Conservation (phyloP, 371 early-diverging fungal genomes). For the Apophysomyces variabilis region DNA sequence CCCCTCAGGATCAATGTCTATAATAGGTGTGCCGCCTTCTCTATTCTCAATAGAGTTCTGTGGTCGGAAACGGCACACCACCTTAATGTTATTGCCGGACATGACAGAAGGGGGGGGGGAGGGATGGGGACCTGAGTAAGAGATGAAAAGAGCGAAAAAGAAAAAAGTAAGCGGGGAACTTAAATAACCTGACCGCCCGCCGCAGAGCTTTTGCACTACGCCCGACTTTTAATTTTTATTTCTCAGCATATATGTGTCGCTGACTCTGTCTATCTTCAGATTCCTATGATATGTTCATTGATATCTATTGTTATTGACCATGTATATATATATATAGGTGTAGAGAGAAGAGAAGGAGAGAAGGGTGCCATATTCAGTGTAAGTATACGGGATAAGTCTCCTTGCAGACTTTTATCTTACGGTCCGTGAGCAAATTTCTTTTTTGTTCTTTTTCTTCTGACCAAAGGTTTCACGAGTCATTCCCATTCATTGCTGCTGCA, state of each 20-base stretch:
- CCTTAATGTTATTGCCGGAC: slow-evolving; percentile 86
- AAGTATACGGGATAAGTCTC: background rate
- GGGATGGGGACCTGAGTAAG: slow-evolving; percentile 8
- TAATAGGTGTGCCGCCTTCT: slow-evolving; percentile 85
- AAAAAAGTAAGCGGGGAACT: slow-evolving; percentile 6
- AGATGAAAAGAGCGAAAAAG: slow-evolving; percentile 21
- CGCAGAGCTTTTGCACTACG: slow-evolving; percentile 6
- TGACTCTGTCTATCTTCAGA: background rate
- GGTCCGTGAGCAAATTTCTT: background rate
- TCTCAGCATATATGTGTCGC: background rate
- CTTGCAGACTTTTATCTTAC: background rate
- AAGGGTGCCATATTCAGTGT: background rate
- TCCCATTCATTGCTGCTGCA: slow-evolving; percentile 6
- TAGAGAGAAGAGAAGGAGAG: background rate
- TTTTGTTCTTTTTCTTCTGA: background rate
- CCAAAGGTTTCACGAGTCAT: background rate
- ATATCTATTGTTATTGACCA: background rate
- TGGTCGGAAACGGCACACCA: slow-evolving; percentile 95
- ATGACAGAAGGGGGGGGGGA: slow-evolving; percentile 18
- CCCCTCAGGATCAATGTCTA: slow-evolving; percentile 81
- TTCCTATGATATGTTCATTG: background rate
- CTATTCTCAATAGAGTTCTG: slow-evolving; percentile 89
- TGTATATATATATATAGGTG: background rate
- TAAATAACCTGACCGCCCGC: background rate
- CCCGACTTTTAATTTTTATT: background rate